Evolutionary conservation across 1,284 basidiomycete species (phyloP), one percentile per base, ranked within the genome.

Genomic region (Singerocomus inundabilis): DNA sequence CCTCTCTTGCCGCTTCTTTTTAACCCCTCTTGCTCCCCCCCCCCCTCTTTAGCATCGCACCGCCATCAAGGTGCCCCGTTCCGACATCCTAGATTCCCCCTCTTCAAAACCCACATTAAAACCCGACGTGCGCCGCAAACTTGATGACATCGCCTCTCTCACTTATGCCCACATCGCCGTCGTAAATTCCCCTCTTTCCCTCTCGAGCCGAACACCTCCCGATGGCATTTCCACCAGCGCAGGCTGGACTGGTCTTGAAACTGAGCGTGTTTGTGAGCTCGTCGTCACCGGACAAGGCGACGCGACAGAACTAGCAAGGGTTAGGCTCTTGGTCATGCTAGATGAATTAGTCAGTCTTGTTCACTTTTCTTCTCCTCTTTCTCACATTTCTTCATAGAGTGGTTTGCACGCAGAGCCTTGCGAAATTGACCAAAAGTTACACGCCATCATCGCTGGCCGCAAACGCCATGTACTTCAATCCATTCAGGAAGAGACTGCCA

Each of bases 401-500:
- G 93, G 93, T 16, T 76, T 98, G 16, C 92, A 96, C 64, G 82
- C 91, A 9, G 96, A 98, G 66, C 72, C 81, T 21, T 90, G 89
- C 69, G 96, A 98, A 70, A 92, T 99, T 58, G 96, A 98, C 68
- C 90, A 92, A 72, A 97, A 98, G 68, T 73, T 98, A 2, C 95
- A 98, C 69, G 83, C 89, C 44, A 93, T 98, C 66, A 82, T 98
- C 55, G 90, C 92, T 11, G 93, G 92, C 18, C 85, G 92, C 55
- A 97, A 98, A 72, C 89, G 96, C 41, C 78, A 78, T 51, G 80
- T 89, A 24, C 77, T 99, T 36, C 96, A 98, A 70, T 80, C 87
- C 7, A 97, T 99, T 51, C 93, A 98, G 69, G 94, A 98, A 70
- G 94, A 98, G 70, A 98, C 96, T 0, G 94, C 87, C 0, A 98